Base-by-base conservation (phyloP, 495 filamentous ascomycete genomes). In the Penicillium canariense region DNA sequence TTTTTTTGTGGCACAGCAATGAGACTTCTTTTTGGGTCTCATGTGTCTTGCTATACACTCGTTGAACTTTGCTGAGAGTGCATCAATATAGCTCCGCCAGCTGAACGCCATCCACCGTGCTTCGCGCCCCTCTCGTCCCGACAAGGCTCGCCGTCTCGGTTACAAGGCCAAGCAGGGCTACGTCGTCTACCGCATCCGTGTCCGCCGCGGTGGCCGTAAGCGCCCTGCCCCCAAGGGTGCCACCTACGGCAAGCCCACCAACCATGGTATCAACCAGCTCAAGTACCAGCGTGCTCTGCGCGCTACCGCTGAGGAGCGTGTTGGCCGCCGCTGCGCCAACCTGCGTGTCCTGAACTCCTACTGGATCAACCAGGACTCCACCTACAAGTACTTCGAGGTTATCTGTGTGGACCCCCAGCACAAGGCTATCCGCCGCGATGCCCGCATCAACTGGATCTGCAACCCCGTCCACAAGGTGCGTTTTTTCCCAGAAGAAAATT, bases 81-180 rank as follows among this genome's bases (percentile, higher is more conserved):
- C 87, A 91, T 86, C 74, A 91, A 92, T 91, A 90, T 91, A 97
- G 92, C 90, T 95, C 74, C 92, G 92, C 80, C 92, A 97, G 84
- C 80, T 96, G 77, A 91, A 96, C 80, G 91, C 94, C 79, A 92
- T 97, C 83, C 94, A 98, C 85, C 94, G 94, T 69, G 94, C 94
- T 68, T 96, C 92, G 66, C 91, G 92, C 65, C 94, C 94, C 60
- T 97, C 93, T 67, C 94, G 94, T 77, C 94, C 94, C 70, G 94
- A 98, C 81, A 98, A 98, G 86, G 94, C 94, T 70, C 95, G 95
- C 80, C 95, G 94, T 79, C 89, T 98, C 62, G 94, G 94, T 65
- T 98, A 97, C 88, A 98, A 98, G 88, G 93, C 95, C 79, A 98
- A 98, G 89, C 94, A 98, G 80, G 94, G 94, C 77, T 98, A 97